phyloP scores from a whole-genome alignment of 1,139 yeast genomes.

The Yamadazyma triangularis region DNA sequence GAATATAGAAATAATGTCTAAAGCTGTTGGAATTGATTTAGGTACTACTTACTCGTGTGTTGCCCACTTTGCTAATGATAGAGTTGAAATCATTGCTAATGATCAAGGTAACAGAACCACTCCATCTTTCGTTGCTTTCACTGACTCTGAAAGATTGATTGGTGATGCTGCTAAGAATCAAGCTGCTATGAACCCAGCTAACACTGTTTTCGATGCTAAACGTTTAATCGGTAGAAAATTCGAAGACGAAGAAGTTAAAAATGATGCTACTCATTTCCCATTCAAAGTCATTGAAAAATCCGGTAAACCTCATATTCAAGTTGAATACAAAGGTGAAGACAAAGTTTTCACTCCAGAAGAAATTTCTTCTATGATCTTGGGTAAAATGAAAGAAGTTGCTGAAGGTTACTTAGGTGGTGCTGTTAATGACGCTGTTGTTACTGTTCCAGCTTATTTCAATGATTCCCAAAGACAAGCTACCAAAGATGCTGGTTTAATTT shows the following conservation, averaged over 20 bases:
- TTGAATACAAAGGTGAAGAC: slow-evolving; percentile 89
- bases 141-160: slow-evolving; percentile 94
- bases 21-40: slow-evolving; percentile 98
- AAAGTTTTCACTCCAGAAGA: slow-evolving; percentile 97
- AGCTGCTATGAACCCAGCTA: slow-evolving; percentile 94
- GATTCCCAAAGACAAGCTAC: slow-evolving; percentile 64
- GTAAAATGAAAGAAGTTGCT: slow-evolving; percentile 94
- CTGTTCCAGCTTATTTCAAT: slow-evolving; percentile 63
- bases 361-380: slow-evolving; percentile 92
- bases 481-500: slow-evolving; percentile 59
- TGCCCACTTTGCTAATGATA: slow-evolving; percentile 85
- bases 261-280: slow-evolving; percentile 96
- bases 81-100: slow-evolving; percentile 89
- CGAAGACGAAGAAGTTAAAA: slow-evolving; percentile 87
- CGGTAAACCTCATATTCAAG: slow-evolving; percentile 91
- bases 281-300: slow-evolving; percentile 83
- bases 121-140: slow-evolving; percentile 97
- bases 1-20: slow-evolving; percentile 11
- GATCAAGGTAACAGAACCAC: slow-evolving; percentile 99
- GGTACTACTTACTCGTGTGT: slow-evolving; percentile 99
- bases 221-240: slow-evolving; percentile 96
- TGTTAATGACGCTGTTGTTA: slow-evolving; percentile 69
- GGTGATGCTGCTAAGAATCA: slow-evolving; percentile 99
- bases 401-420: slow-evolving; percentile 58
- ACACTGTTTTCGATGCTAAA: slow-evolving; percentile 97